Evolutionary conservation across 2,329 filamentous ascomycete species (phyloP), one percentile per base, ranked within the genome.

Genomic region (Pseudopithomyces chartarum): DNA sequence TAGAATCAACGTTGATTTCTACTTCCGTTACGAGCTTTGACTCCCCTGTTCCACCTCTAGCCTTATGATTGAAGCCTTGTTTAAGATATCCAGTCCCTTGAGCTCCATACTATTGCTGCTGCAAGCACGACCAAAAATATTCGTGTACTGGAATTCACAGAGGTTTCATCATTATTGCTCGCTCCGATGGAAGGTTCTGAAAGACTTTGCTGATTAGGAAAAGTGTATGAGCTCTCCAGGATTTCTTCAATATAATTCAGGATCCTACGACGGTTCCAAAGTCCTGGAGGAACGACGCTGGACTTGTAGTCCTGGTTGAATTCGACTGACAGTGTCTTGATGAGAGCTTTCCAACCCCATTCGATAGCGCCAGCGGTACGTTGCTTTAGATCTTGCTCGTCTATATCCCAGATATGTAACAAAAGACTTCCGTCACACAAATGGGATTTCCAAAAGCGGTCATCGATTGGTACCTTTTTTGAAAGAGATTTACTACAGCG

Each of bases 381-480:
- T 34, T 42, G 17, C 20, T 55, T 59, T 17, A 67, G 56, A 32
- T 57, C 36, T 23, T 52, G 44, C 4, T 50, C 55, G 33, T 69
- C 56, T 3, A 72, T 45, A 46, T 70, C 67, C 66, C 69, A 70
- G 8, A 70, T 40, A 33, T 69, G 63, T 3, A 63, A 61, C 20
- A 69, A 56, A 11, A 66, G 49, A 20, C 49, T 64, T 22, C 67
- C 65, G 10, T 58, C 52, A 12, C 59, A 48, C n/a, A 72, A 55
- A 6, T 56, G 61, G 12, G 61, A 55, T 15, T 63, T 59, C 68
- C 69, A 73, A 46, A 69, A 73, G 2, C 54, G 51, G n/a, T 66
- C 59, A 39, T 70, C 56, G 15, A 71, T 53, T 11, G 55, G 60
- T 6, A 67, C 42, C 19, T 63, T 68, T 7, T 23, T 29, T 11